Evolutionary conservation across 1,139 yeast genomes (phyloP), one percentile per base, ranked within the genome.

Genomic region (Arxiozyma heterogenica): DNA sequence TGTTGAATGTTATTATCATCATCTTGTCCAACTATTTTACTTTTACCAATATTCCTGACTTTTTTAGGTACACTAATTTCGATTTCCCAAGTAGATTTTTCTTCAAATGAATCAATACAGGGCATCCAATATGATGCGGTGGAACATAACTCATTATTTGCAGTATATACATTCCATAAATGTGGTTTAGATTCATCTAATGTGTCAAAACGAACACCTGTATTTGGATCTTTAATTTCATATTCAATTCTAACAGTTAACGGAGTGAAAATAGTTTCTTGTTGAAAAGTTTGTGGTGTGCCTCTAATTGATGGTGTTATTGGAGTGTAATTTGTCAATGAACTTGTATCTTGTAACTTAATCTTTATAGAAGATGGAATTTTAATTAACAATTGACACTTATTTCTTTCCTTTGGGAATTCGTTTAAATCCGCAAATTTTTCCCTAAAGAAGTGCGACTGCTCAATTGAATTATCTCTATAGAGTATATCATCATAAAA

Each of bases 61-160:
- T 94, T 84, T 61, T 90, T 78, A 0, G 97, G 96, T 1, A 89
- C 82, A 57, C 84, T 81, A 18, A 94, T 75, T 63, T 89, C 95
- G 18, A 94, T 69, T 57, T 91, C 90, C 98, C 98, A 94, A 0
- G 97, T 86, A 49, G 87, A 85, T 56, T 90, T 80, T 62, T 90
- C 97, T 81, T 93, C 86, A 42, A 90, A 69, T 50, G 86, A 88
- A 61, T 94, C 98, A 5, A 93, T 77, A 66, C 98, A 94, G 0
- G 99, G 99, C 49, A 93, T 86, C 98, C 99, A 94, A 22, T 90
- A 84, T 1, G 96, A 87, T 0, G 98, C 87, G 17, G 95, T 82
- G 9, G 86, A 77, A 22, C 90, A 90, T 50, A 82, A 73, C 30
- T 89, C 91, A 3, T 88, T 77, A 64, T 93, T 91, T 1, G 81